Conservation (phyloP, 2,329 filamentous ascomycete species). For the Juglanconis juglandina region DNA sequence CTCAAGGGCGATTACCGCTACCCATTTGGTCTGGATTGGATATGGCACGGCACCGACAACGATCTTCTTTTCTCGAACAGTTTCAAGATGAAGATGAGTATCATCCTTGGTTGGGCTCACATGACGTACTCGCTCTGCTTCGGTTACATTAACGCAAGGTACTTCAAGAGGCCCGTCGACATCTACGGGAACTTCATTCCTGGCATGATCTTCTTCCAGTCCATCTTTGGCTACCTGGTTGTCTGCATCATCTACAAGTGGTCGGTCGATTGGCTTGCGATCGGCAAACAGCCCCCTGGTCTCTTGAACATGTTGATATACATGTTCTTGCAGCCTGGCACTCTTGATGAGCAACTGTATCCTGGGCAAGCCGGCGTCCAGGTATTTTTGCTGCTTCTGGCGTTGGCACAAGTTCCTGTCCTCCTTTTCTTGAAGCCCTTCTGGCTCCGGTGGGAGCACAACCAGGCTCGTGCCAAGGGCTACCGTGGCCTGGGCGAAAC, state of each 20-base stretch:
- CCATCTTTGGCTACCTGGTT: slow-evolving; percentile 95
- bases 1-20: slow-evolving; percentile 77
- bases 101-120: slow-evolving; percentile 93
- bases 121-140: slow-evolving; percentile 98
- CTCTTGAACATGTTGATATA: slow-evolving; percentile 99
- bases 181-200: slow-evolving; percentile 97
- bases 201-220: slow-evolving; percentile 99
- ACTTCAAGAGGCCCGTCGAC: slow-evolving; percentile 93
- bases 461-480: slow-evolving; percentile 78
- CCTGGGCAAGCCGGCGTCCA: slow-evolving; percentile 73
- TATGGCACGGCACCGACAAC: slow-evolving; percentile 95
- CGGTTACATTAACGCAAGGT: slow-evolving; percentile 85
- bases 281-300: slow-evolving; percentile 69
- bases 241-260: slow-evolving; percentile 97
- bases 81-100: slow-evolving; percentile 99
- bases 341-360: slow-evolving; percentile 70
- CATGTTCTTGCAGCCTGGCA: slow-evolving; percentile 94
- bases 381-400: slow-evolving; percentile 73
- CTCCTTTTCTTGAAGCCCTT: slow-evolving; percentile 93
- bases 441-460: slow-evolving; percentile 91
- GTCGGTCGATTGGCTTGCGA: slow-evolving; percentile 78
- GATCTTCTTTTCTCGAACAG: slow-evolving; percentile 94
- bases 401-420: slow-evolving; percentile 81
- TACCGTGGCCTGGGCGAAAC: slow-evolving; percentile 92
- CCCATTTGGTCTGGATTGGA: slow-evolving; percentile 92